These are phyloP conservation scores for Cystobasidium pallidum DNA, from an alignment of 1,284 basidiomycete genomes.

Conservation along the genomic window DNA sequence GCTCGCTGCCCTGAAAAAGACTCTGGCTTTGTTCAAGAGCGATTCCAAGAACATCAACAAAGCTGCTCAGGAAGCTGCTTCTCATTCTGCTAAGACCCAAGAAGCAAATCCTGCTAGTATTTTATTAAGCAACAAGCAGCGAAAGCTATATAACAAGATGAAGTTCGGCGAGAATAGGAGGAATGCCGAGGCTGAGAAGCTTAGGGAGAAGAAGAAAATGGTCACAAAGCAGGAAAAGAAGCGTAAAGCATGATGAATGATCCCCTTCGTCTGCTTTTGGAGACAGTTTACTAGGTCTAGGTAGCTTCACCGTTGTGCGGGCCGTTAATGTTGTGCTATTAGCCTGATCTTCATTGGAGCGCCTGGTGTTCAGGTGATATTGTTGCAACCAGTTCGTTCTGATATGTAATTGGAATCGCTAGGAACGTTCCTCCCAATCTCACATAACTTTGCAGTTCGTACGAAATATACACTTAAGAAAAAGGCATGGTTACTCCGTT, in stretches of 20 bases:
- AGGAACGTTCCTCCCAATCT: too few relatives aligned
- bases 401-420: too few relatives aligned
- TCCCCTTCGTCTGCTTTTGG: neutral
- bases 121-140: conserved; percentile 96
- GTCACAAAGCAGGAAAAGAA: conserved; percentile 39
- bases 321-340: neutral
- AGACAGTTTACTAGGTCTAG: neutral
- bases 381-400: too few relatives aligned
- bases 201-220: conserved; percentile 42
- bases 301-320: too few relatives aligned
- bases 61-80: conserved; percentile 49
- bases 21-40: conserved; percentile 63
- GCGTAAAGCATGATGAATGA: conserved; percentile 2
- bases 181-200: conserved; percentile 60
- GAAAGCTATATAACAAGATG: conserved; percentile 94
- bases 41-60: conserved; percentile 34
- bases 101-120: conserved; percentile 96
- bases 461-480: too few relatives aligned
- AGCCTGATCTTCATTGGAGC: neutral
- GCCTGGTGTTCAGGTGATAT: too few relatives aligned
- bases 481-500: too few relatives aligned
- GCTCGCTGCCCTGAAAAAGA: conserved; percentile 61
- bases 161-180: conserved; percentile 78
- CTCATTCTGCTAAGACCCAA: conserved; percentile 57
- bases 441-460: too few relatives aligned